Base-by-base conservation (phyloP, 345 rosid species). In the Carallia pectinifolia region DNA sequence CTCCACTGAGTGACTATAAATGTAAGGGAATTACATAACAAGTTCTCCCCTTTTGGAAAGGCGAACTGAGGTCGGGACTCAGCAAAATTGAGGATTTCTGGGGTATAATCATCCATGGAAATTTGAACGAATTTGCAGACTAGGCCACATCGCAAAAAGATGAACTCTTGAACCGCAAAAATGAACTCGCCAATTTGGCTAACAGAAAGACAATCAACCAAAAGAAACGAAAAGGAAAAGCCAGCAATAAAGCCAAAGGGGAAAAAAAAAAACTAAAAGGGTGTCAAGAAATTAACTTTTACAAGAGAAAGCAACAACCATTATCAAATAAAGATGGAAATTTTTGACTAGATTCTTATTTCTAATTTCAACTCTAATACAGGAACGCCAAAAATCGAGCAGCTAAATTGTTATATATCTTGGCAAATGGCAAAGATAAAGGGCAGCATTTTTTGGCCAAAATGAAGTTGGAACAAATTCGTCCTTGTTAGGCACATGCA, bases 211-310 rank as follows among this genome's bases (percentile, higher is more conserved):
- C 1, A 44, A 44, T 44, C 13, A 44, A 44, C 34, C 62, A 62
- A 58, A 27, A 73, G 61, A 61, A 23, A 19, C 23, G 58, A 71
- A 68, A 61, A 61, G 67, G 53, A 64, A 67, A 59, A 59, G 72
- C 50, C 39, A 73, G 9, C 23, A 56, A 52, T 44, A 53, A 47
- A 54, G 71, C 17, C 39, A 77, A 68, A 67, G 78, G 23, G 23
- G 6, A 54, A 23, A 34, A 53, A 36, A 65, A 72, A 72, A 59
- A 66, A 59, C 39, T 36, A 61, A 74, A 68, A 68, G 73, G 66
- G 29, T 9, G 31, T 62, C 52, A 68, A 62, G 63, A 68, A 74
- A 74, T 68, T 64, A 74, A 48, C 77, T 74, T 74, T 53, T 15
- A 33, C 44, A 7, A 37, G 72, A 44, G 48, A 62, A 27, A 48